Percentiles rank a stretch among this genome's conserved stretches.
Evolutionary conservation across 192 early-diverging fungal species (phyloP).

Genomic region (Coemansia sp.): DNA sequence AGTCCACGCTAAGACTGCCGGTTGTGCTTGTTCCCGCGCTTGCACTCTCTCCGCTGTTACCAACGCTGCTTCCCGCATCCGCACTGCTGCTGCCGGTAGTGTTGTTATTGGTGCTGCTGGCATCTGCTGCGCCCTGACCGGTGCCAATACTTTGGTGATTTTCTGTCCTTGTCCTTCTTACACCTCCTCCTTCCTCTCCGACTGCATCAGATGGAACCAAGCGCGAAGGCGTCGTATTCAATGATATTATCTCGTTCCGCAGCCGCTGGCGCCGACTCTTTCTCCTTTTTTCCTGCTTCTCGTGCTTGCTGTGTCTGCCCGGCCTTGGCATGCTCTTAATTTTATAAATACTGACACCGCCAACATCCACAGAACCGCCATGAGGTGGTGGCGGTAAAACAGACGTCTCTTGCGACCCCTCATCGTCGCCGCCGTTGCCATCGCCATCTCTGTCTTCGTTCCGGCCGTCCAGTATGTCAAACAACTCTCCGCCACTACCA

Average conservation of each 20-base stretch:
- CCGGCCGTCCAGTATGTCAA: not conserved
- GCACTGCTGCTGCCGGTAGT: conserved; percentile 7
- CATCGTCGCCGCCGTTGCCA: not conserved
- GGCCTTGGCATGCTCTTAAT: conserved; percentile 5
- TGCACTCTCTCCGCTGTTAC: not conserved
- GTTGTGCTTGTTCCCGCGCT: not conserved
- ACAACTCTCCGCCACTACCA: not conserved
- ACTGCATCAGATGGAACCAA: too few species aligned
- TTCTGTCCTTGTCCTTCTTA: not conserved
- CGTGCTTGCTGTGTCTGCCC: not conserved
- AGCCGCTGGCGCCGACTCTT: too few species aligned
- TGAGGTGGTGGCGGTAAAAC: not conserved
- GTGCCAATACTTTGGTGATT: not conserved
- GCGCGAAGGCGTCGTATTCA: too few species aligned
- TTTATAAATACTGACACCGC: not conserved
- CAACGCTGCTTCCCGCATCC: conserved; percentile 4
- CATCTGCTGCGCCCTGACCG: not conserved
- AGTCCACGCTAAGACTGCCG: conserved; percentile 27
- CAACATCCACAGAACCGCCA: not conserved
- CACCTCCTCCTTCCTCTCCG: too few species aligned
- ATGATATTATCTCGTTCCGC: too few species aligned
- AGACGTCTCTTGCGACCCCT: not conserved
- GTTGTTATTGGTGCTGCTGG: conserved; percentile 6
- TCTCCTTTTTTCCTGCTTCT: not conserved
- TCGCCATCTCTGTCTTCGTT: not conserved